phyloP scores from a whole-genome alignment of 2,329 filamentous ascomycete species.

The Penicillium sp. region DNA sequence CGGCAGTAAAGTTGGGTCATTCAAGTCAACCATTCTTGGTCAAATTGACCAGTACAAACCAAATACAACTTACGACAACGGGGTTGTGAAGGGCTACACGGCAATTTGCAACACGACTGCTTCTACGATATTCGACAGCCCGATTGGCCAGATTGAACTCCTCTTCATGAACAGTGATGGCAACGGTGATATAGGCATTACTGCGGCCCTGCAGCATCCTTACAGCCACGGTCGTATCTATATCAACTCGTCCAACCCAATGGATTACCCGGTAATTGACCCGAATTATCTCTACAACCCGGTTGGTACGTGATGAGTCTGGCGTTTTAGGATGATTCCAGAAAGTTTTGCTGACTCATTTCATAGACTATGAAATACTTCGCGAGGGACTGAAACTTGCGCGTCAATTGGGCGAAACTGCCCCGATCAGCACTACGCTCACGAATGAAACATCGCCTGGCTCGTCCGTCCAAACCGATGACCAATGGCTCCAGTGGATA shows the following conservation, averaged over 20 bases:
- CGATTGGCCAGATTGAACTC: constrained; percentile 33
- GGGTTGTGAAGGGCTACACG: constrained; percentile 33
- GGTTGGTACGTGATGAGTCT: constrained; percentile 23
- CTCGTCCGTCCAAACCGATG: constrained; percentile 26
- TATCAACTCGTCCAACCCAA: constrained; percentile 36
- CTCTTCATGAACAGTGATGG: constrained; percentile 37
- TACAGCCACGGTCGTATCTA: constrained; percentile 37
- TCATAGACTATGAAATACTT: constrained; percentile 30
- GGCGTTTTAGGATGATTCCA: neutral
- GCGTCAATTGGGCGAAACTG: constrained; percentile 28
- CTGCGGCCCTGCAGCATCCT: constrained; percentile 36
- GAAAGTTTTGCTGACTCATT: neutral
- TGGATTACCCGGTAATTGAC: constrained; percentile 37
- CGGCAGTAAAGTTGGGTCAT: constrained; percentile 16
- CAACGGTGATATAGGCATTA: constrained; percentile 34
- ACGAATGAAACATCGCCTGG: constrained; percentile 31
- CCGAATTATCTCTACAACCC: constrained; percentile 34
- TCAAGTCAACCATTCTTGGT: constrained; percentile 23
- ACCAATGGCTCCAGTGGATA: constrained; percentile 31
- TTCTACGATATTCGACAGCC: constrained; percentile 28
- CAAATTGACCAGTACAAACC: constrained; percentile 25
- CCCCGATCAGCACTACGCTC: constrained; percentile 27
- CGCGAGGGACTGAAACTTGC: constrained; percentile 34
- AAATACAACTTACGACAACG: constrained; percentile 31
- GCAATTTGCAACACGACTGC: constrained; percentile 35